A percentile compares a stretch with the other conserved stretches of the same genome.
These are phyloP conservation scores for Gentiana macrophylla DNA, from an alignment of 257 asterid species.

Conservation along the genomic window DNA sequence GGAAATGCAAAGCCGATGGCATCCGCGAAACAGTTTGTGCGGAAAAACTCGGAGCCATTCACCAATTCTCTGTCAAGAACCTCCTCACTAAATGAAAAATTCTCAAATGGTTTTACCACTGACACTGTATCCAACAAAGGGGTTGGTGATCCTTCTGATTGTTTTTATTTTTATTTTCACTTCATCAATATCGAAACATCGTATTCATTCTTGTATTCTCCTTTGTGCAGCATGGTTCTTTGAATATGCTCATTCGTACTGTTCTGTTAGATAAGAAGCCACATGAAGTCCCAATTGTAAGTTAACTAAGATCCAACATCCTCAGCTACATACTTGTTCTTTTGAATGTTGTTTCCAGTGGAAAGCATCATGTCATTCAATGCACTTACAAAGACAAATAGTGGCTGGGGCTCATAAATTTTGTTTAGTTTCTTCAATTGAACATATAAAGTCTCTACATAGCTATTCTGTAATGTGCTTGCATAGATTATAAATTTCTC, in stretches of 20 bases:
- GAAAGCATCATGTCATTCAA: too few species aligned
- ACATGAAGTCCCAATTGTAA: conserved; percentile 82
- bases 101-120: conserved; percentile 21
- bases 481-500: not conserved
- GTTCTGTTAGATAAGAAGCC: conserved; percentile 76
- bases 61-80: conserved; percentile 50
- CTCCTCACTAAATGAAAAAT: conserved; percentile 40
- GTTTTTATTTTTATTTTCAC: not conserved
- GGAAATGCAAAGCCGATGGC: conserved; percentile 59
- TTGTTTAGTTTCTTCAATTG: not conserved
- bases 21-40: conserved; percentile 64
- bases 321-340: not conserved
- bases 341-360: not conserved
- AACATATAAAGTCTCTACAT: too few species aligned
- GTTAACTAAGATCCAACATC: conserved; percentile 10
- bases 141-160: conserved; percentile 32
- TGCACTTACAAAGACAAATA: too few species aligned
- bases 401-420: not conserved
- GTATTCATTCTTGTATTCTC: not conserved
- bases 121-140: conserved; percentile 37
- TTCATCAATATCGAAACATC: not conserved
- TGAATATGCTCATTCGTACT: conserved; percentile 71
- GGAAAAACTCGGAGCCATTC: conserved; percentile 91
- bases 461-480: too few species aligned
- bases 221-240: conserved; percentile 55